phyloP scores from a whole-genome alignment of 2,329 filamentous ascomycete species.

The Cladosporium sp. region DNA sequence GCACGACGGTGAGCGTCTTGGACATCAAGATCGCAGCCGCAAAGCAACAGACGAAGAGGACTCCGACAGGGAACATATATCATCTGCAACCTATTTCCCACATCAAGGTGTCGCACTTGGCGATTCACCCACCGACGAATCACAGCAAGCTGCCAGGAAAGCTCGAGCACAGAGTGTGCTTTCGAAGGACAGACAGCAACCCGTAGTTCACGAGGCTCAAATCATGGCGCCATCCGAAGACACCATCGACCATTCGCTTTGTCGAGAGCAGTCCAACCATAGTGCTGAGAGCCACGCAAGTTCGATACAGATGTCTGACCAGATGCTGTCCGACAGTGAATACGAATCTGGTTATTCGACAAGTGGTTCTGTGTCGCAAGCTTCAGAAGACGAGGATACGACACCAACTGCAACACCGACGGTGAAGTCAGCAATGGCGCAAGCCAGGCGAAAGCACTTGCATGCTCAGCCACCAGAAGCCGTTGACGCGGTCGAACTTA shows the following conservation, averaged over 20 bases:
- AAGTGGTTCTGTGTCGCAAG: conserved; percentile 49
- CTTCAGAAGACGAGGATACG: conserved; percentile 51
- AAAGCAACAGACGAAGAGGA: conserved; percentile 38
- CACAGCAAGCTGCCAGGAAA: not conserved
- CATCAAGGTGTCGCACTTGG: conserved; percentile 58
- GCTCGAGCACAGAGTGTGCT: conserved; percentile 17
- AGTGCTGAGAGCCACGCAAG: not conserved
- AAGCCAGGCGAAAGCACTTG: conserved; percentile 32
- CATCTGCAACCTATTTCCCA: conserved; percentile 77
- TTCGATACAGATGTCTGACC: conserved; percentile 37
- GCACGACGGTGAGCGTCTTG: conserved; percentile 17
- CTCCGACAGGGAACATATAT: conserved; percentile 79
- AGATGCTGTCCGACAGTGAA: conserved; percentile 37
- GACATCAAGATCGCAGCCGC: conserved; percentile 12
- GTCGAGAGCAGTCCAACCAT: not conserved
- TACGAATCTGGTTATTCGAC: conserved; percentile 26
- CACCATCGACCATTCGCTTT: conserved; percentile 51
- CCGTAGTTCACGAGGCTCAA: conserved; percentile 50
- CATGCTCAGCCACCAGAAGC: conserved; percentile 48
- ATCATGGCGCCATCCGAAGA: conserved; percentile 59
- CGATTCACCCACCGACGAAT: conserved; percentile 29
- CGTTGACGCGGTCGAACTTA: conserved; percentile 87
- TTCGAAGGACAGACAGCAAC: conserved; percentile 17
- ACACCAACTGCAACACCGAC: conserved; percentile 45
- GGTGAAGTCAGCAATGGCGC: conserved; percentile 21